Evolutionary conservation across 768 basidiomycete genomes (phyloP).

Genomic region (Serendipita sp.): DNA sequence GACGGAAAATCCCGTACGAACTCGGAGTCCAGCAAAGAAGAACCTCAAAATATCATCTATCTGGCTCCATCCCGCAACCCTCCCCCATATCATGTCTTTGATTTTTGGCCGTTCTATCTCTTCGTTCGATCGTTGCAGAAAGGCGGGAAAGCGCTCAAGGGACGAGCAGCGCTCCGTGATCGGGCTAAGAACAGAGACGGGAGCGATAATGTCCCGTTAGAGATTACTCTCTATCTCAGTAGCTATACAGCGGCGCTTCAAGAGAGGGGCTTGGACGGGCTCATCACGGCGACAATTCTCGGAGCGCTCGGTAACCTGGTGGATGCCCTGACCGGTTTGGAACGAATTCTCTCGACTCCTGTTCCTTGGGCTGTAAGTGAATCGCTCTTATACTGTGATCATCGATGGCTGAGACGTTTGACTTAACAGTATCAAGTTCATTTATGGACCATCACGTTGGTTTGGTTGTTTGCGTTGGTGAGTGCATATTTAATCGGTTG

Average conservation of each 20-base stretch:
- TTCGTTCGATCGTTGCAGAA: constrained; percentile 7
- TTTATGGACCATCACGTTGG: constrained; percentile 7
- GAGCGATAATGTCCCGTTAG: constrained; percentile 6
- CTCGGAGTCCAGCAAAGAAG: neutral
- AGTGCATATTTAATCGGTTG: neutral
- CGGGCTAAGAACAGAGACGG: neutral
- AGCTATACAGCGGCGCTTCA: neutral
- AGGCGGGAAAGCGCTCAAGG: constrained; percentile 3
- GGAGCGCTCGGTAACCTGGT: neutral
- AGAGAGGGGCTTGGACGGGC: constrained; percentile 6
- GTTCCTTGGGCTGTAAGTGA: constrained; percentile 5
- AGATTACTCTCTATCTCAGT: constrained; percentile 7
- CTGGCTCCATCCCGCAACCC: constrained; percentile 4
- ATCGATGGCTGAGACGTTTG: neutral
- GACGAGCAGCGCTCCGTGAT: constrained; percentile 3
- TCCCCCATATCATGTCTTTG: constrained; percentile 7
- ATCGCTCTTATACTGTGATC: neutral
- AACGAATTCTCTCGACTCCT: constrained; percentile 8
- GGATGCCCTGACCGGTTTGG: constrained; percentile 7
- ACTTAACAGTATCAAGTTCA: constrained; percentile 6
- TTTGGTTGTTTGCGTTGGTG: constrained; percentile 3
- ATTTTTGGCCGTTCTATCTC: constrained; percentile 8
- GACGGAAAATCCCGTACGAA: neutral
- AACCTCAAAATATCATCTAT: neutral
- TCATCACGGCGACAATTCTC: neutral